phyloP scores from a whole-genome alignment of 495 filamentous ascomycete species.

The Neurospora discreta region DNA sequence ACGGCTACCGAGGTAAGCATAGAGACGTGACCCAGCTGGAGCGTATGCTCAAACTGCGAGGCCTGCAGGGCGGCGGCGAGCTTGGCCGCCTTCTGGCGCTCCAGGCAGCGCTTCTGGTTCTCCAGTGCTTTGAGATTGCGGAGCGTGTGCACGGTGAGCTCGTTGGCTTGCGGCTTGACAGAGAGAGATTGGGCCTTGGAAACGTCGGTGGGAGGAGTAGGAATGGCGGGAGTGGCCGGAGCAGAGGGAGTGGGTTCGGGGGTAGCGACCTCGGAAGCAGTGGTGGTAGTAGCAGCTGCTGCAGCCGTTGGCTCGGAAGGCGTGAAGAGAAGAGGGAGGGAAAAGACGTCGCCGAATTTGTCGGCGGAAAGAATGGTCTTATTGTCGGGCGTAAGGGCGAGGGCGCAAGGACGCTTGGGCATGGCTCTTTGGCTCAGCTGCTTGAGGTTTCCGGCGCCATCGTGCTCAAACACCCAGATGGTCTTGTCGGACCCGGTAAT shows the following conservation, averaged over 20 bases:
- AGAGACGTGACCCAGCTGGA: conserved; percentile 87
- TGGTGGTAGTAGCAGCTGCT: neutral
- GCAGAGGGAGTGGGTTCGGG: conserved; percentile 3
- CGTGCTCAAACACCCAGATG: conserved; percentile 67
- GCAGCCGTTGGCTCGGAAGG: conserved; percentile 1
- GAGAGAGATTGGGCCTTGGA: conserved; percentile 12
- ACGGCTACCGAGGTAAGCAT: conserved; percentile 68
- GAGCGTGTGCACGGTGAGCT: conserved; percentile 71
- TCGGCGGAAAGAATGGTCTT: conserved; percentile 68
- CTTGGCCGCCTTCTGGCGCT: conserved; percentile 28
- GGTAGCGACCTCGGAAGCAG: conserved; percentile 4
- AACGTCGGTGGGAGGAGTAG: conserved; percentile 3
- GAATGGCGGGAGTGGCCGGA: conserved; percentile 10
- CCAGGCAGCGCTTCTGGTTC: conserved; percentile 50
- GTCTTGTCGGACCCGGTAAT: conserved; percentile 84
- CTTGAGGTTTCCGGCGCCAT: conserved; percentile 46
- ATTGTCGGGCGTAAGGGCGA: conserved; percentile 57
- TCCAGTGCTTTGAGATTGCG: conserved; percentile 65
- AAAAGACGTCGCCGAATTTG: conserved; percentile 94
- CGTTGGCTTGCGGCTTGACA: conserved; percentile 47
- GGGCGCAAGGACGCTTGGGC: conserved; percentile 76
- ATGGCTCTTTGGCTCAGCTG: conserved; percentile 66
- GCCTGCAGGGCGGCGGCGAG: conserved; percentile 28
- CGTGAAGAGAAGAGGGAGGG: conserved; percentile 61
- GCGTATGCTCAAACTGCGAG: conserved; percentile 54